phyloP scores from a whole-genome alignment of 257 asterid genomes.

The Ehretia macrophylla region DNA sequence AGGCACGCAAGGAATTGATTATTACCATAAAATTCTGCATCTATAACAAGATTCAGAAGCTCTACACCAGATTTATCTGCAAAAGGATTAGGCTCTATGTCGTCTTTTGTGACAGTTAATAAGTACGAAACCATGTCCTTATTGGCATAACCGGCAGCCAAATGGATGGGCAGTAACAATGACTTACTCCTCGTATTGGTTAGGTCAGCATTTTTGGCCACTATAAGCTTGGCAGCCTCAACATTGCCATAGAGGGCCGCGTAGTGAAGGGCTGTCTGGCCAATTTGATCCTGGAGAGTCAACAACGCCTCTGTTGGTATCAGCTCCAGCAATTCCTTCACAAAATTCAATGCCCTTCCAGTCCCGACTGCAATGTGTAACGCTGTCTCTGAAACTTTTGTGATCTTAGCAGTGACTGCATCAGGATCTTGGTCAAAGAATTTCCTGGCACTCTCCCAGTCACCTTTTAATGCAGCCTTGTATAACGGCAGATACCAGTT shows the following conservation, averaged over 20 bases:
- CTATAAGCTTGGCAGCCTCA: slow-evolving; percentile 27
- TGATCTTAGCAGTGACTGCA: slow-evolving; percentile 34
- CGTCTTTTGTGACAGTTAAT: slow-evolving; percentile 34
- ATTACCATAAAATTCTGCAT: slow-evolving; percentile 38
- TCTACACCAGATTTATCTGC: slow-evolving; percentile 26
- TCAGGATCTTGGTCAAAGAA: slow-evolving; percentile 32
- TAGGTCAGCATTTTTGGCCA: slow-evolving; percentile 18
- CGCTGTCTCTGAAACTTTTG: slow-evolving; percentile 27
- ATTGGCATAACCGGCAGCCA: slow-evolving; percentile 38
- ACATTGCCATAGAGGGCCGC: slow-evolving; percentile 34
- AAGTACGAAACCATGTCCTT: slow-evolving; percentile 30
- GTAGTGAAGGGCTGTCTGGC: slow-evolving; percentile 32
- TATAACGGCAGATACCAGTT: slow-evolving; percentile 35
- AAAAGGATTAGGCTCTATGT: slow-evolving; percentile 26
- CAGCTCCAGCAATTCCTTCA: slow-evolving; percentile 27
- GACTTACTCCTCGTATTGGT: slow-evolving; percentile 12
- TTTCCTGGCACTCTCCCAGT: slow-evolving; percentile 31
- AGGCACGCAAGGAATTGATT: not conserved
- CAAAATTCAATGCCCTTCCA: slow-evolving; percentile 26
- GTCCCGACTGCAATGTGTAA: slow-evolving; percentile 34
- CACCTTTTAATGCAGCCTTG: slow-evolving; percentile 35
- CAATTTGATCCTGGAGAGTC: slow-evolving; percentile 20
- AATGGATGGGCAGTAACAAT: slow-evolving; percentile 22
- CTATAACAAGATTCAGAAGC: slow-evolving; percentile 31
- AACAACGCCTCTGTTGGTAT: slow-evolving; percentile 24